phyloP scores from a whole-genome alignment of 164 flowering plant genomes.

The Vitis vinifera region DNA sequence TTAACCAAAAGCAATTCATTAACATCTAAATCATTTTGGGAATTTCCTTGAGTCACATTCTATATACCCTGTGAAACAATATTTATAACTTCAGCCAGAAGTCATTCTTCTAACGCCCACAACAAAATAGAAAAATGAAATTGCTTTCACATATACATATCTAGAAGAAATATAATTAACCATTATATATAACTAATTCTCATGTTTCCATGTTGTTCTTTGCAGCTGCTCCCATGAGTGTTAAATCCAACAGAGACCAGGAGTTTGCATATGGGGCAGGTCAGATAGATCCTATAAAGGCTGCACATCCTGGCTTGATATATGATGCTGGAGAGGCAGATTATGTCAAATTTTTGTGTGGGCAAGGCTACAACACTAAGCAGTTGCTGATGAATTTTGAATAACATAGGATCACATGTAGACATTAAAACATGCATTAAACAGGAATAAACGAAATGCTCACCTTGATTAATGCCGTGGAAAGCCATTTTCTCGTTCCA shows the following conservation, averaged over 20 bases:
- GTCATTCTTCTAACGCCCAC: neutral
- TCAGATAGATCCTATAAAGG: slow-evolving; percentile 49
- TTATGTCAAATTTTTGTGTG: slow-evolving; percentile 50
- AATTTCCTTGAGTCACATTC: neutral
- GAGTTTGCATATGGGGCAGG: slow-evolving; percentile 70
- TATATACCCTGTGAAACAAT: neutral
- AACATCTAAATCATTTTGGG: too few species aligned
- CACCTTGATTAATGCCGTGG: too few species aligned
- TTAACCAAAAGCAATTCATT: too few species aligned
- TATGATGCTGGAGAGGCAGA: slow-evolving; percentile 53
- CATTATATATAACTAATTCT: neutral
- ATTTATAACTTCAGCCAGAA: neutral
- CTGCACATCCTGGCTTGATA: slow-evolving; percentile 52
- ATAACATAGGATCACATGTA: too few species aligned
- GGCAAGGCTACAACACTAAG: slow-evolving; percentile 37
- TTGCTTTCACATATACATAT: too few species aligned
- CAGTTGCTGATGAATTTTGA: too few species aligned
- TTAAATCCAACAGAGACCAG: slow-evolving; percentile 23
- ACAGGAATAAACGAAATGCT: too few species aligned
- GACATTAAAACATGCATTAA: too few species aligned
- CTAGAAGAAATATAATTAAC: too few species aligned
- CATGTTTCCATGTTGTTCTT: neutral
- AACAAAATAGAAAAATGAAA: too few species aligned
- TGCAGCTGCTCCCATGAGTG: slow-evolving; percentile 50
- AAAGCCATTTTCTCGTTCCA: too few species aligned